Conservation (phyloP, 2,329 filamentous ascomycete species). For the Trichoderma atrobrunneum region DNA sequence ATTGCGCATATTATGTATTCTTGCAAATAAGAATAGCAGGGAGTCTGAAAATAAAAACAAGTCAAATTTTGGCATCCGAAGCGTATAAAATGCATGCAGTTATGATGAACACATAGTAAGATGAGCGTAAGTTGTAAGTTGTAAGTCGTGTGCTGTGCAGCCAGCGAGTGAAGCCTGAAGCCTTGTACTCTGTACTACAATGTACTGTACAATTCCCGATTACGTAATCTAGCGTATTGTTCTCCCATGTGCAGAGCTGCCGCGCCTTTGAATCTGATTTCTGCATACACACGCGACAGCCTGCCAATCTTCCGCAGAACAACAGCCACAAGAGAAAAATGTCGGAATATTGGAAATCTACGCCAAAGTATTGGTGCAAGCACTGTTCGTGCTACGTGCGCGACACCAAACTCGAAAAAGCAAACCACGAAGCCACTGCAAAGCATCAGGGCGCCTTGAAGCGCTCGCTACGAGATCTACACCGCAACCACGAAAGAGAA, state of each 20-base stretch:
- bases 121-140: neutral
- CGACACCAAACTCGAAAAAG: slow-evolving; percentile 85
- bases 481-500: slow-evolving; percentile 77
- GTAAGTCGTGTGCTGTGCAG: neutral
- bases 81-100: neutral
- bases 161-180: neutral
- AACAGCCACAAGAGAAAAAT: slow-evolving; percentile 45
- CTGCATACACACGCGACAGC: neutral
- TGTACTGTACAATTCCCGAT: neutral
- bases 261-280: neutral
- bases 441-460: slow-evolving; percentile 85
- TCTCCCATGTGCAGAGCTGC: neutral
- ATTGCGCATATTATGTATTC: neutral
- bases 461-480: slow-evolving; percentile 83
- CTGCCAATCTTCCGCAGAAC: neutral
- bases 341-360: slow-evolving; percentile 99
- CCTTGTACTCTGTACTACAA: neutral
- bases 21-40: neutral
- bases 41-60: neutral
- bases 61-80: neutral
- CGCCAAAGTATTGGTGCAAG: slow-evolving; percentile 97
- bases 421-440: slow-evolving; percentile 82
- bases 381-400: slow-evolving; percentile 85
- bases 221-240: neutral
- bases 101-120: neutral